Evolutionary conservation across 208 protist species (phyloP).

Genomic region (Trypanosoma melophagium): DNA sequence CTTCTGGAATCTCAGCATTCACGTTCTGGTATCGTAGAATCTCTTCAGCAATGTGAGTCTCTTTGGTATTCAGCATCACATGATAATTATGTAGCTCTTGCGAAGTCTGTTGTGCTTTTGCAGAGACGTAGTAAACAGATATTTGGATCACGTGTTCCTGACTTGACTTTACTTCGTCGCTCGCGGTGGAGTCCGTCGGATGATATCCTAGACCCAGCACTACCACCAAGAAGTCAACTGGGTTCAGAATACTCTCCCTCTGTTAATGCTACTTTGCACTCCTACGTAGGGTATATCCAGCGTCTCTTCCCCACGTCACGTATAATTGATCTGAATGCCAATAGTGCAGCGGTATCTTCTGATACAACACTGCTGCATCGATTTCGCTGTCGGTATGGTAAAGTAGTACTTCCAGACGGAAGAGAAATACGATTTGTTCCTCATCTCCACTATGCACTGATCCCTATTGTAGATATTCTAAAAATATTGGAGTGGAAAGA

Average conservation of each 20-base stretch:
- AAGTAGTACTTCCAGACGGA: conserved; percentile 47
- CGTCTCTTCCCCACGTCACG: conserved; percentile 59
- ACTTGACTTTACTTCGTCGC: conserved; percentile 65
- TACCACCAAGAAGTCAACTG: conserved; percentile 36
- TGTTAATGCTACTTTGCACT: conserved; percentile 57
- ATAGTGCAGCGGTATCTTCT: conserved; percentile 39
- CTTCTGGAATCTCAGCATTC: conserved; percentile 82
- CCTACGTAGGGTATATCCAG: conserved; percentile 65
- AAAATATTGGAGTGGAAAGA: conserved; percentile 11
- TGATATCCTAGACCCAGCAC: conserved; percentile 64
- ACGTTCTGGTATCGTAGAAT: conserved; percentile 57
- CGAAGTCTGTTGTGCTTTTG: conserved; percentile 62
- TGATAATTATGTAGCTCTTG: conserved; percentile 46
- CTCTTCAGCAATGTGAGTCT: conserved; percentile 55
- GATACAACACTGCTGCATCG: conserved; percentile 74
- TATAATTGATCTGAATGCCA: conserved; percentile 77
- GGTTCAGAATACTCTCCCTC: conserved; percentile 23
- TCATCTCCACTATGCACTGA: conserved; percentile 30
- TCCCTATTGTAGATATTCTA: conserved; percentile 24
- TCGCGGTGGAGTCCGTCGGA: conserved; percentile 58
- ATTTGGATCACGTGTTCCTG: conserved; percentile 77
- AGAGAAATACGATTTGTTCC: conserved; percentile 23
- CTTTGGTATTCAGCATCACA: conserved; percentile 44
- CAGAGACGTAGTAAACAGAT: conserved; percentile 81
- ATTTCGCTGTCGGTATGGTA: conserved; percentile 83